Evolutionary conservation across 495 filamentous ascomycete species (phyloP), one percentile per base, ranked within the genome.

Genomic region (Talaromyces proteolyticus): DNA sequence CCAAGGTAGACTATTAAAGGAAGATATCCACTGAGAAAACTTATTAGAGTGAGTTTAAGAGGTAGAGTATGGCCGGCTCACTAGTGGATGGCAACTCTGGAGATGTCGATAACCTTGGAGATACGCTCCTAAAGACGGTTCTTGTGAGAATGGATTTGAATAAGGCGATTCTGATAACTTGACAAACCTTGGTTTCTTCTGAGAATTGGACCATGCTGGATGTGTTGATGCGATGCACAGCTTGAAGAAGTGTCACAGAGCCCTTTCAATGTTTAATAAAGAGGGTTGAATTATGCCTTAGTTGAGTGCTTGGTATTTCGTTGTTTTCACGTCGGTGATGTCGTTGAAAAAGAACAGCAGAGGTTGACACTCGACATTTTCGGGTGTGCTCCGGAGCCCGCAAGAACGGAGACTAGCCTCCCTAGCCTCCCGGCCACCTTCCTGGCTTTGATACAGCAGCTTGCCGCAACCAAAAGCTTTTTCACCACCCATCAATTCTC

Each of bases 1-100:
- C 90, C 93, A 57, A 98, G 86, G 70, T 96, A 98, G 69, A 98
- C 76, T 66, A 98, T 94, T 70, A 98, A 72, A 64, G 93, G 93
- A 42, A 98, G 79, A 66, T 96, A 98, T 67, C 93, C 93, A 75
- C 91, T 95, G 48, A 39, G 21, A n/a, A 47, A 18, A 19, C 23
- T 25, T 42, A 68, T 80, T 49, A 77, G 70, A 55, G 37, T 11
- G 22, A 18, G 45, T 38, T 40, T n/a, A 34, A 41, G 20, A 55
- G 39, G 51, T 45, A 34, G 47, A 24, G 8, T 34, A 48, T 50
- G 36, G 44, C n/a, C 43, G 37, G 54, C 67, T 68, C 52, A 95
- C 91, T 97, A 98, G 75, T 98, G 93, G 64, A 98, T 87, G n/a
- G 89, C 89, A 55, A 97, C 82, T 52, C 92, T 82, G 47, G 90